Conservation (phyloP, 75 land plant species). For the Sequoia sempervirens region DNA sequence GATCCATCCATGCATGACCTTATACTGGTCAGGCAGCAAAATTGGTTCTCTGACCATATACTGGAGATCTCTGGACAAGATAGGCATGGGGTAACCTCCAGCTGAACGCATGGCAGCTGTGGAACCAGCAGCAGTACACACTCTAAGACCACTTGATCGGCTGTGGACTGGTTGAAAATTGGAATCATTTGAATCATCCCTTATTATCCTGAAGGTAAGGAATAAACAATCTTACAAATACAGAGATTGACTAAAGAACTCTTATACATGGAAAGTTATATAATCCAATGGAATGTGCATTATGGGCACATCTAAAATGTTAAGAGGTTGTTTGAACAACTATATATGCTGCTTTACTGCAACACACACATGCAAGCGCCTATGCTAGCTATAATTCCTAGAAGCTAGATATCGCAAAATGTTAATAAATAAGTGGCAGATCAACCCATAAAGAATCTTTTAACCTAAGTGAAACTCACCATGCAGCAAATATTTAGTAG, state of each 20-base stretch:
- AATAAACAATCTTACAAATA: constrained; percentile 1
- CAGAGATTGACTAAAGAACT: constrained; percentile 3
- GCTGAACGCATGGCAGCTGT: constrained; percentile 99
- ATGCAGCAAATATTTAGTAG: neutral
- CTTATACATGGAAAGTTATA: constrained; percentile 14
- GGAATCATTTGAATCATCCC: neutral
- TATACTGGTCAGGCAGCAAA: constrained; percentile 17
- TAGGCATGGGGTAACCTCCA: constrained; percentile 83
- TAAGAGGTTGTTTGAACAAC: neutral
- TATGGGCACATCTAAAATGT: neutral
- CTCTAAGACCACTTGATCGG: constrained; percentile 90
- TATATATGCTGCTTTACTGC: neutral
- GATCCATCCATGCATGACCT: constrained; percentile 56
- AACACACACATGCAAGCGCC: neutral
- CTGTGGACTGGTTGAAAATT: constrained; percentile 42
- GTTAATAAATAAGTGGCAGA: neutral
- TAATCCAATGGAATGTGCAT: neutral
- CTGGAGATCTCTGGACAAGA: constrained; percentile 66
- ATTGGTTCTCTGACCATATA: constrained; percentile 99
- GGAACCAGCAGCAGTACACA: constrained; percentile 93
- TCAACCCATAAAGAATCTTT: neutral
- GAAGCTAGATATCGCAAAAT: neutral
- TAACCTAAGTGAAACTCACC: neutral
- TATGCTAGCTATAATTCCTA: neutral
- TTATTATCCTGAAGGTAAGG: constrained; percentile 17